Evolutionary conservation across 495 filamentous ascomycete genomes (phyloP), one percentile per base, ranked within the genome.

Genomic region (Penicillium taxi): DNA sequence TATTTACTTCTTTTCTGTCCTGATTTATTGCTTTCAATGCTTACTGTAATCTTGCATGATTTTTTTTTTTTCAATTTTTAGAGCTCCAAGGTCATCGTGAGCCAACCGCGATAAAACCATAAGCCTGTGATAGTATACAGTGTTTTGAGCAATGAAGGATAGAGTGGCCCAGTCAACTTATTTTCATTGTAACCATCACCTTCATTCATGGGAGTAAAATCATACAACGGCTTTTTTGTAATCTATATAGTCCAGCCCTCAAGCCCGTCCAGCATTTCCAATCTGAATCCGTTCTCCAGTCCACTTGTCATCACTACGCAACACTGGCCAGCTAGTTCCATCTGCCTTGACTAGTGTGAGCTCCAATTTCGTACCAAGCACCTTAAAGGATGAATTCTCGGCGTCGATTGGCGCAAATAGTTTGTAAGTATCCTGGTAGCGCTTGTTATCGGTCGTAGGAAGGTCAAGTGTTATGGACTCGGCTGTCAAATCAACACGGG

Each of bases 351-450:
- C 71, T 35, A 98, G 71, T 19, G 72, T 85, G 44, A 96, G 66
- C 53, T 98, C 93, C 26, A 96, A 65, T 66, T 98, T 98, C 6
- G 91, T 95, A n/a, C 87, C 88, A 59, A 96, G 68, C 25, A 98
- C 82, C 58, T 84, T 86, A 64, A 79, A 91, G 38, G 65, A 73
- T 26, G 82, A 86, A 49, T 80, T 74, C 32, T 74, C 77, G 6
- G 81, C 51, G 44, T 94, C 73, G 48, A 98, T 86, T 5, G 67
- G 45, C 9, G 71, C 88, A 56, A 81, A 96, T 5, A 96, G 74
- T 9, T 77, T 76, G 35, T 94, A 75, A 24, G 71, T 74, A 23
- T 74, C 70, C 57, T 74, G 78, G 59, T 86, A 96, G 28, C 82
- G 75, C 71, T 95, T 98, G 36, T 75, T 72, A 52, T 93, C 90